These are phyloP conservation scores for Centrapalus pauciflorus DNA, from an alignment of 129 eudicot genomes.

Conservation along the genomic window DNA sequence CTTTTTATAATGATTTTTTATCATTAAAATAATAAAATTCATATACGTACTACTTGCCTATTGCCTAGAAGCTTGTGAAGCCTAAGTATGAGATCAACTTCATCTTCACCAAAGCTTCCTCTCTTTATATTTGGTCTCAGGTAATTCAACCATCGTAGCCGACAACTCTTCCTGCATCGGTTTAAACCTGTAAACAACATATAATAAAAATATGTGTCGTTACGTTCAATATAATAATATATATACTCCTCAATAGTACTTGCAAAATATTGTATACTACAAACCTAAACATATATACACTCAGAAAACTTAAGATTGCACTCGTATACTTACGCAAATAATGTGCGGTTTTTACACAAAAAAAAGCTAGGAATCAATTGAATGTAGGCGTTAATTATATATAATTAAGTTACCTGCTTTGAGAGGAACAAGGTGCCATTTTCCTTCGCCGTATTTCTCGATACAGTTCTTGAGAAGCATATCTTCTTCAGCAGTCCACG, in stretches of 20 bases:
- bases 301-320: neutral
- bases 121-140: conserved; percentile 34
- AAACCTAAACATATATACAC: neutral
- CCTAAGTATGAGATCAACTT: conserved; percentile 40
- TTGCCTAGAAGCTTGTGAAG: conserved; percentile 48
- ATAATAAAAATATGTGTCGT: too few species aligned
- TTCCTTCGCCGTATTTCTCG: conserved; percentile 36
- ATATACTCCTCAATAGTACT: too few species aligned
- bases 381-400: neutral
- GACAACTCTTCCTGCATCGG: conserved; percentile 39
- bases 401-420: conserved; percentile 38
- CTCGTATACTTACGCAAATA: too few species aligned
- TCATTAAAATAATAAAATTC: too few species aligned
- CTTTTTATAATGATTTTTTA: too few species aligned
- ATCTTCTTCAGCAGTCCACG: conserved; percentile 41
- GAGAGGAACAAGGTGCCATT: conserved; percentile 45
- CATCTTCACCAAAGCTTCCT: conserved; percentile 31
- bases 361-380: neutral
- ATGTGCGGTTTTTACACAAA: too few species aligned
- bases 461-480: conserved; percentile 27
- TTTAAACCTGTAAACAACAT: conserved; percentile 27
- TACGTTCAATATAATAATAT: too few species aligned
- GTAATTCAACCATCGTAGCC: conserved; percentile 41
- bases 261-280: too few species aligned
- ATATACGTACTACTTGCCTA: conserved; percentile 13